Base-by-base conservation (phyloP, 139 green algal genomes). In the Micractinium sp. region DNA sequence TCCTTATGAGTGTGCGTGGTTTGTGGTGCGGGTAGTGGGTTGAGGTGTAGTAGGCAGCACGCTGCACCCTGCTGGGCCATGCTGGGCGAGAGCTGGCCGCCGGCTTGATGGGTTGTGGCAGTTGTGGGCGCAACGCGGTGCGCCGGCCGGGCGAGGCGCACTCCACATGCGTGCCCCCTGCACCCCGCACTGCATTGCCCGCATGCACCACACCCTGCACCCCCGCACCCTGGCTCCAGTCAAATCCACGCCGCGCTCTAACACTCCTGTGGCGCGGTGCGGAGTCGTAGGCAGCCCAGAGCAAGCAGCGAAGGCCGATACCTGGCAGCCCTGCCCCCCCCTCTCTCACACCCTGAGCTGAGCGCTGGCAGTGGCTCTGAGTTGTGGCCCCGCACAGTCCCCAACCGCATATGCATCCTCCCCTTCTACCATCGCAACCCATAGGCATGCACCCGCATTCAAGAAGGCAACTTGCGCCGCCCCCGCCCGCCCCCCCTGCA, bases 271-370 rank as follows among this genome's bases (percentile, higher is more conserved):
- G 67, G 67, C 39, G 56, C 67, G 84, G 60, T 41, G 66, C 29
- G 84, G 84, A 88, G 84, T 88, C 84, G 84, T 81, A 88, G 66
- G 84, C 29, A 81, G 84, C 84, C 84, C n/a, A 88, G 84, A 88
- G 67, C 38, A 74, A 88, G 25, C 84, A 88, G 69, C 36, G 39
- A 39, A n/a, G 60, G 67, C 84, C 67, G 56, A 27, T 67, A 84
- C 78, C 78, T 84, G 78, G 77, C 78, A 84, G 78, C 78, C 53
- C 78, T 84, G 78, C 78, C 41, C 25, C 22, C 41, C 7, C 33
- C 36, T 31, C 14, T 23, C 47, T 16, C 47, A 16, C 7, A 9
- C 9, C 47, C 7, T 56, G 47, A 56, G 47, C 47, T 15, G 78
- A 47, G 78, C 78, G 31, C 12, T 84, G 78, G 78, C 78, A 84